A percentile compares a stretch with the other conserved stretches of the same genome.
Conservation (phyloP, 306 rosid species). For the Quercus agrifolia region DNA sequence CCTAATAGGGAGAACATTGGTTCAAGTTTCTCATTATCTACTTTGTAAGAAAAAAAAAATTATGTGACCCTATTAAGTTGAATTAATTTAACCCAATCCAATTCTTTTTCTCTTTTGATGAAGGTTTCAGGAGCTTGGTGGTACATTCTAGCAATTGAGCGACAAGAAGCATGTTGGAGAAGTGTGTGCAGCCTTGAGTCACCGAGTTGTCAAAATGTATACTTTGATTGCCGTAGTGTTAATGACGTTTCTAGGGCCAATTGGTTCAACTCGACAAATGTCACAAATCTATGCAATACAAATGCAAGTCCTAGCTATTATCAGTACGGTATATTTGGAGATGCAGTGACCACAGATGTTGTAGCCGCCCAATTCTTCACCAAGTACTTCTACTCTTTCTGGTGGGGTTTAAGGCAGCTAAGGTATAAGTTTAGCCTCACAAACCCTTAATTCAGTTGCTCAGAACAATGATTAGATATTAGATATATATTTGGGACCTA, state of each 20-base stretch:
- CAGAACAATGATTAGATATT: no score
- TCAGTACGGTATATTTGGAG: conserved; percentile 76
- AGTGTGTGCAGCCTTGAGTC: conserved; percentile 36
- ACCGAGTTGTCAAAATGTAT: conserved; percentile 40
- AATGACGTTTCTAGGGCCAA: conserved; percentile 33
- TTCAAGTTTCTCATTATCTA: no score
- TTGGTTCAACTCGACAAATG: conserved; percentile 70
- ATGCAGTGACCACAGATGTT: conserved; percentile 62
- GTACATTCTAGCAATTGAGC: conserved; percentile 83
- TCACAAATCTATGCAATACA: conserved; percentile 57
- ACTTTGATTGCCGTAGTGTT: conserved; percentile 57
- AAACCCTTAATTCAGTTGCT: no score
- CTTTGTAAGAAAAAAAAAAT: no score
- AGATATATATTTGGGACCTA: no score
- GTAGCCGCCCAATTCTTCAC: conserved; percentile 66
- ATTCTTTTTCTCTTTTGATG: background rate
- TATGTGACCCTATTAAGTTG: no score
- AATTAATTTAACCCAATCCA: no score
- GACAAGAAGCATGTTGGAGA: conserved; percentile 47
- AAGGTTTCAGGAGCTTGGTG: conserved; percentile 96
- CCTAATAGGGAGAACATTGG: no score
- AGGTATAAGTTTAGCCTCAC: conserved; percentile 35
- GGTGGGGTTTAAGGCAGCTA: conserved; percentile 75
- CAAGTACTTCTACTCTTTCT: conserved; percentile 68
- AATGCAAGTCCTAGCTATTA: conserved; percentile 18